These are phyloP conservation scores for Ceratocystis eucalypticola DNA, from an alignment of 2,329 filamentous ascomycete species.

Conservation along the genomic window DNA sequence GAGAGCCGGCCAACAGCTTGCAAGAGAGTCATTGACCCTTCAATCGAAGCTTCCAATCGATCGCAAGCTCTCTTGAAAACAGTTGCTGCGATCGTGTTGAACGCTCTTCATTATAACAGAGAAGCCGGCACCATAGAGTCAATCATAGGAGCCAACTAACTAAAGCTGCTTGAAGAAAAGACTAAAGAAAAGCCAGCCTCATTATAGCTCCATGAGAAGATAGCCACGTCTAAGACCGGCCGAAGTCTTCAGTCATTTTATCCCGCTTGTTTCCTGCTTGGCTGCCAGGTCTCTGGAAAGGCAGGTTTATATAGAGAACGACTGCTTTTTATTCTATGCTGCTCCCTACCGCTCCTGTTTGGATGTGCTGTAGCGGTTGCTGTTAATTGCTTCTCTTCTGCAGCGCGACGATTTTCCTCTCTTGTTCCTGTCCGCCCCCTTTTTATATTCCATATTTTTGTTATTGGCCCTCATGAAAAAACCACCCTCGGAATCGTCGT, in stretches of 20 bases:
- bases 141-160: too few species aligned
- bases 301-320: not conserved
- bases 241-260: not conserved
- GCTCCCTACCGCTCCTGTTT: not conserved
- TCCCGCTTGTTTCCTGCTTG: not conserved
- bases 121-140: too few species aligned
- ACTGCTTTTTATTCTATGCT: not conserved
- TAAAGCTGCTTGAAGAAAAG: too few species aligned
- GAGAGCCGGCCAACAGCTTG: not conserved
- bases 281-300: not conserved
- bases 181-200: too few species aligned
- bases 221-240: not conserved
- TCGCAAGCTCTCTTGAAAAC: not conserved
- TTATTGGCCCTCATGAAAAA: constrained; percentile 14
- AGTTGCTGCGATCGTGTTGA: too few species aligned
- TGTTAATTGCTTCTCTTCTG: not conserved
- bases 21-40: not conserved
- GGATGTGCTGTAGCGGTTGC: not conserved
- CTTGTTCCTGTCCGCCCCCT: not conserved
- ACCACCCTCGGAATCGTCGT: constrained; percentile 15
- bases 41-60: not conserved
- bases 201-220: not conserved
- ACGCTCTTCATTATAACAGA: too few species aligned
- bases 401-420: not conserved
- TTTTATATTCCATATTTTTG: not conserved